Conservation (phyloP, 2,329 filamentous ascomycete species). For the Chaetoscypha palmicola region DNA sequence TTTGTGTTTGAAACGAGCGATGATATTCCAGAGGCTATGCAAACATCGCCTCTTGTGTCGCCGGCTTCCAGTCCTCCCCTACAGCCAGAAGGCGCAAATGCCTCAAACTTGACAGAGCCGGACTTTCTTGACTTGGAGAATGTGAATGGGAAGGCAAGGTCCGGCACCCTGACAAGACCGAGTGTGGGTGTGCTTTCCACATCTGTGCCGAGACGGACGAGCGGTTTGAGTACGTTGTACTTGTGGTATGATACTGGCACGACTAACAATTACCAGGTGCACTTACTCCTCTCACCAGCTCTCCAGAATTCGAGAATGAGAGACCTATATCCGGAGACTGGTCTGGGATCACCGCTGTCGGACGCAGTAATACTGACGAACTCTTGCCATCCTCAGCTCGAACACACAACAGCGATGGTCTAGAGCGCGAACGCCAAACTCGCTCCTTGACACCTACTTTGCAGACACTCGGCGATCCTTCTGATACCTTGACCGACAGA, state of each 20-base stretch:
- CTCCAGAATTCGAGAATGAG: constrained; percentile 42
- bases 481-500: constrained; percentile 39
- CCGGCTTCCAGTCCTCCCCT: constrained; percentile 80
- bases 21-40: constrained; percentile 83
- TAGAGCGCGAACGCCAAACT: constrained; percentile 32
- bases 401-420: constrained; percentile 24
- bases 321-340: constrained; percentile 46
- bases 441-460: constrained; percentile 35
- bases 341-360: constrained; percentile 31
- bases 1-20: constrained; percentile 97
- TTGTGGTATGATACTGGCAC: neutral
- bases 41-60: constrained; percentile 90
- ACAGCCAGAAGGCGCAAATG: constrained; percentile 37
- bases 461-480: constrained; percentile 20
- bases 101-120: constrained; percentile 54
- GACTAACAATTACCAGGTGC: constrained; percentile 23
- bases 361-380: constrained; percentile 48
- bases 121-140: constrained; percentile 58
- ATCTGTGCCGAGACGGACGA: constrained; percentile 27
- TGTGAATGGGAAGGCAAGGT: constrained; percentile 33
- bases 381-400: constrained; percentile 43
- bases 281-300: constrained; percentile 46
- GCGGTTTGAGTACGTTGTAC: constrained; percentile 26
- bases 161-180: constrained; percentile 37
- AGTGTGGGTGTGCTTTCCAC: constrained; percentile 38